A percentile compares a stretch with the other conserved stretches of the same genome.
Evolutionary conservation across 345 rosid species (phyloP).

Genomic region (Kandelia obovata): DNA sequence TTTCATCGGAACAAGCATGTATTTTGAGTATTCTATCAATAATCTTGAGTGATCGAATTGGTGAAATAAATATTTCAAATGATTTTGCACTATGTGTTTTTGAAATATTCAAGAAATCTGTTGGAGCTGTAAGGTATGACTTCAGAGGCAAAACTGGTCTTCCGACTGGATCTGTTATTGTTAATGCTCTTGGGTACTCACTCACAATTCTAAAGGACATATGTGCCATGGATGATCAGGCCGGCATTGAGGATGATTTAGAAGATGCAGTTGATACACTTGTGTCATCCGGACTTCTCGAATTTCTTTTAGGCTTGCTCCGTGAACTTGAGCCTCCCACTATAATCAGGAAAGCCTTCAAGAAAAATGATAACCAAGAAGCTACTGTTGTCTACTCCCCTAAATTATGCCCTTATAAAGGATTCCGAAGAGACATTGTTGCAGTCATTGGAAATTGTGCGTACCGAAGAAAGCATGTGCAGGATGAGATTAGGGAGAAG

Average conservation of each 20-base stretch:
- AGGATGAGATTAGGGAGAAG: slow-evolving; percentile 64
- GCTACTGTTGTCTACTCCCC: slow-evolving; percentile 12
- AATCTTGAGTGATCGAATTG: slow-evolving; percentile 47
- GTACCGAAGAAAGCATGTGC: slow-evolving; percentile 55
- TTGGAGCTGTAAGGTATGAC: slow-evolving; percentile 29
- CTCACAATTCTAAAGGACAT: slow-evolving; percentile 53
- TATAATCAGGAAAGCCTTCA: slow-evolving; percentile 49
- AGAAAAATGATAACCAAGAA: slow-evolving; percentile 31
- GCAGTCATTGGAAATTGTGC: slow-evolving; percentile 72
- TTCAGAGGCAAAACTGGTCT: slow-evolving; percentile 45
- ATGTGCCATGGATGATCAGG: slow-evolving; percentile 43
- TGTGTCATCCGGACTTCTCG: slow-evolving; percentile 47
- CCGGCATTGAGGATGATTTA: slow-evolving; percentile 24
- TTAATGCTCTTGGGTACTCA: slow-evolving; percentile 64
- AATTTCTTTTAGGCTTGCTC: slow-evolving; percentile 47
- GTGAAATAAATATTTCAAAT: slow-evolving; percentile 31
- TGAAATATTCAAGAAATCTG: slow-evolving; percentile 39
- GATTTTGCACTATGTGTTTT: slow-evolving; percentile 13
- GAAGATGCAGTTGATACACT: slow-evolving; percentile 38
- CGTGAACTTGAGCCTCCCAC: slow-evolving; percentile 63
- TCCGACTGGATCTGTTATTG: slow-evolving; percentile 46
- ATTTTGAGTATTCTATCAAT: slow-evolving; percentile 53
- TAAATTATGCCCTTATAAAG: slow-evolving; percentile 60
- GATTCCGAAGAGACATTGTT: slow-evolving; percentile 76
- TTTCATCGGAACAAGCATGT: slow-evolving; percentile 59